Base-by-base conservation (phyloP, 2,329 filamentous ascomycete genomes). In the Alternaria infectoria region DNA sequence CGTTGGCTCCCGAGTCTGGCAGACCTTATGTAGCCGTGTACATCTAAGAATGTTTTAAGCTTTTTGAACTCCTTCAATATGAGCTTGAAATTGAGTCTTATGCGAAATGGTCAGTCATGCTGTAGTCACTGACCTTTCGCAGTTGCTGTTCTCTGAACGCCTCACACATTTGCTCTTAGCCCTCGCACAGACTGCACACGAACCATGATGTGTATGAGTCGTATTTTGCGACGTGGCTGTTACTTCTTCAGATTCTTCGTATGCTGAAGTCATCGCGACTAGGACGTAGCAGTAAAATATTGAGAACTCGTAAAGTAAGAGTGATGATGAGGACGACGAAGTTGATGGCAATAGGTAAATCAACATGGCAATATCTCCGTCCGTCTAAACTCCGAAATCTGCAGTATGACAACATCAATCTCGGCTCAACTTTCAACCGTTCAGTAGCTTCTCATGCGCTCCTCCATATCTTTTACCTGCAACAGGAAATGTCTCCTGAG, bases 381-480 rank as follows among this genome's bases (percentile, higher is more conserved):
- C 47, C 52, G 51, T 55, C 32, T 49, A 49, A 49, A 30, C 28
- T 54, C 52, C 21, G 52, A 54, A 25, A 13, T 28, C 36, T 56
- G 23, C 40, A 57, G 17, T 12, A 49, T 46, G 25, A 57, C 51
- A 26, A 17, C 44, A 19, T 47, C 26, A 40, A 47, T 15, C 15
- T 26, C 46, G 46, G 46, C 23, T 25, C 46, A 25, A 26, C 9
- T 23, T 46, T 62, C 15, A 52, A 28, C 46, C 55, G 17, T 66
- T 66, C 11, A 66, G 57, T 4, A 60, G 54, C 30, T 66, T 63
- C 46, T 66, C 64, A 6, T 63, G 64, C 43, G 36, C 56, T 25
- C 64, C 64, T 13, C 64, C 60, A 25, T 66, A 66, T 26, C 64
- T 58, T 26, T 66, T 61, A 21, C 64, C 64, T 17, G 43, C 57